phyloP scores from a whole-genome alignment of 2,329 filamentous ascomycete species.

The Colletotrichum viniferum region DNA sequence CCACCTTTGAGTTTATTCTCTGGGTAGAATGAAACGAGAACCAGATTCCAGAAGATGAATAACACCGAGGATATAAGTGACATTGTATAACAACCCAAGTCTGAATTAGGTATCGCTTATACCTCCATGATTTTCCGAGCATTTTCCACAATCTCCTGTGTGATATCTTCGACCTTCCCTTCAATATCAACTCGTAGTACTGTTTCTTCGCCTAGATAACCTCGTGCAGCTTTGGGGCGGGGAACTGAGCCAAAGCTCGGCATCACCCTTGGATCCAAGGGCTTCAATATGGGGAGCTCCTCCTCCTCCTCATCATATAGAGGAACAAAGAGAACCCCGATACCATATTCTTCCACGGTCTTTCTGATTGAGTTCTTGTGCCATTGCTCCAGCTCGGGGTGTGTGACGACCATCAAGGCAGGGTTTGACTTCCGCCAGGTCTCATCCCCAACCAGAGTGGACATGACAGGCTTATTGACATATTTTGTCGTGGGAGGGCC shows the following conservation, averaged over 20 bases:
- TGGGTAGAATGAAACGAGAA: no score
- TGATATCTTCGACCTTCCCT: not conserved
- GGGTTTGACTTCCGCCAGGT: slow-evolving; percentile 25
- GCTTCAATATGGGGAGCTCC: not conserved
- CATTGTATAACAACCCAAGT: no score
- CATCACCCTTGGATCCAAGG: not conserved
- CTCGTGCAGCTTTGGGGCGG: not conserved
- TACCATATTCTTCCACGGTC: slow-evolving; percentile 29
- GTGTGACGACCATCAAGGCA: slow-evolving; percentile 32
- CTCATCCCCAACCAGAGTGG: slow-evolving; percentile 13
- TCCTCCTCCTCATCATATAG: slow-evolving; percentile 1
- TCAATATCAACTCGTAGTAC: not conserved
- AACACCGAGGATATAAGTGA: no score
- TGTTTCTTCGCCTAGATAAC: not conserved
- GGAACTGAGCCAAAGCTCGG: not conserved
- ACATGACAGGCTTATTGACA: not conserved
- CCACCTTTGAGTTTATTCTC: no score
- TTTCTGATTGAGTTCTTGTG: slow-evolving; percentile 29
- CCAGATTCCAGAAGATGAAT: no score
- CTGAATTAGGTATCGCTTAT: accelerated
- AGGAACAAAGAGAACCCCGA: slow-evolving; percentile 34
- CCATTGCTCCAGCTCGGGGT: slow-evolving; percentile 33
- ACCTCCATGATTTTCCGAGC: not conserved
- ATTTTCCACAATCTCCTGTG: not conserved
- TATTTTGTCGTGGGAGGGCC: not conserved